phyloP scores from a whole-genome alignment of 805 yeast species.

The Vanderwaltozyma tropicalis region DNA sequence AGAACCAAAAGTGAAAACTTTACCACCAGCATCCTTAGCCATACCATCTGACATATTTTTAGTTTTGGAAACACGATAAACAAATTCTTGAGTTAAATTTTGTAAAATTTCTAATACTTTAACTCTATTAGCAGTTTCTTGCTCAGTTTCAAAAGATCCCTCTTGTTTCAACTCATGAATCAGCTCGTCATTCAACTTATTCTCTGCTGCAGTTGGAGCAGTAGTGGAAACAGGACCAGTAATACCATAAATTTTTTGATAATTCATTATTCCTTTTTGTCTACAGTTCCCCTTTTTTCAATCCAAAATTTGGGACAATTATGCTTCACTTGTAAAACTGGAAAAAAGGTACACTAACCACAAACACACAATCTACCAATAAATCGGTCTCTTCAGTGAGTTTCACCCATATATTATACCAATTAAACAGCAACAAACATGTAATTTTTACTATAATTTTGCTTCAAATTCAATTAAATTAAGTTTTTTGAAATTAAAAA shows the following conservation, averaged over 20 bases:
- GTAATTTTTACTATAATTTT: no score
- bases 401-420: no score
- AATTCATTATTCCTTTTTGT: slow-evolving; percentile 18
- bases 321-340: no score
- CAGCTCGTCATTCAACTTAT: slow-evolving; percentile 59
- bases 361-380: no score
- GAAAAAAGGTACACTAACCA: no score
- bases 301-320: no score
- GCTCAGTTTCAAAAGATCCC: slow-evolving; percentile 83
- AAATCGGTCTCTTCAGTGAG: no score
- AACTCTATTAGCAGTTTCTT: slow-evolving; percentile 70
- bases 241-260: slow-evolving; percentile 27
- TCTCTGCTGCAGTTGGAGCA: slow-evolving; percentile 76
- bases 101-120: slow-evolving; percentile 66
- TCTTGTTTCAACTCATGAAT: slow-evolving; percentile 69
- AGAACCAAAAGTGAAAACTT: slow-evolving; percentile 92
- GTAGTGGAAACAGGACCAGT: slow-evolving; percentile 68
- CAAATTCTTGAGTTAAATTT: slow-evolving; percentile 68
- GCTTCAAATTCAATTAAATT: no score
- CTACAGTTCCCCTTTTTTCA: no score
- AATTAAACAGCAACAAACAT: no score
- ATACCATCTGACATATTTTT: slow-evolving; percentile 95
- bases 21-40: slow-evolving; percentile 97
- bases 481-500: no score
- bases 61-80: slow-evolving; percentile 62